Conservation (phyloP, 1,139 yeast species). For the Protomyces pachydermus region DNA sequence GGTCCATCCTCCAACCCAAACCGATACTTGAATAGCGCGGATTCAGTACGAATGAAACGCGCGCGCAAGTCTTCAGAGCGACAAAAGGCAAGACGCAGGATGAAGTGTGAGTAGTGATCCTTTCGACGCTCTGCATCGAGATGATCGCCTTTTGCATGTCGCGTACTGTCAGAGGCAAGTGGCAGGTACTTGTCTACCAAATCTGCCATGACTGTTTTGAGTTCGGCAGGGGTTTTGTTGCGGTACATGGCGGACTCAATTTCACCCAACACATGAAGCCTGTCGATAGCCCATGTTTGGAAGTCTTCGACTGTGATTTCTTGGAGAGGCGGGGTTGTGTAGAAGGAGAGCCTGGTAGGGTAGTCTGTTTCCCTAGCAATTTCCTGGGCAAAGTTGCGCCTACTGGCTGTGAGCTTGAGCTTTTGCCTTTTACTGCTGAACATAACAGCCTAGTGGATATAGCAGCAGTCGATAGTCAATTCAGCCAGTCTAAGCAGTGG, state of each 20-base stretch:
- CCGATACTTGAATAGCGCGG: conserved; percentile 66
- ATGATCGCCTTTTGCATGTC: conserved; percentile 32
- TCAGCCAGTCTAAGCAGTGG: too few relatives aligned
- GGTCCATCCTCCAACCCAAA: conserved; percentile 57
- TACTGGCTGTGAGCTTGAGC: conserved; percentile 45
- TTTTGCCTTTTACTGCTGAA: background rate
- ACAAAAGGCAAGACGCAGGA: conserved; percentile 81
- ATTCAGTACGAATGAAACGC: conserved; percentile 72
- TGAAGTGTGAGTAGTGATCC: conserved; percentile 89
- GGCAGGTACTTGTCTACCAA: conserved; percentile 63
- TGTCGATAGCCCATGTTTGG: conserved; percentile 91
- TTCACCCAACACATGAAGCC: conserved; percentile 76
- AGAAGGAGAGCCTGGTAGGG: conserved; percentile 58
- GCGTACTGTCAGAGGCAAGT: conserved; percentile 41
- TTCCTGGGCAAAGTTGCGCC: conserved; percentile 48
- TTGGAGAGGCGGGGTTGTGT: conserved; percentile 66
- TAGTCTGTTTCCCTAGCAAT: conserved; percentile 41
- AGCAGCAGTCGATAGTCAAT: background rate
- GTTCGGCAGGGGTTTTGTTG: conserved; percentile 59
- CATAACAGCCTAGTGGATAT: background rate
- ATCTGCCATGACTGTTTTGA: conserved; percentile 61
- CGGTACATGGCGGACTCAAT: conserved; percentile 71
- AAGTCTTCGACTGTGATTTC: conserved; percentile 89
- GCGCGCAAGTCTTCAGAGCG: conserved; percentile 79
- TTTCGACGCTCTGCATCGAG: conserved; percentile 61